Evolutionary conservation across 208 protist genomes (phyloP).

Genomic region (Leishmania guyanensis): DNA sequence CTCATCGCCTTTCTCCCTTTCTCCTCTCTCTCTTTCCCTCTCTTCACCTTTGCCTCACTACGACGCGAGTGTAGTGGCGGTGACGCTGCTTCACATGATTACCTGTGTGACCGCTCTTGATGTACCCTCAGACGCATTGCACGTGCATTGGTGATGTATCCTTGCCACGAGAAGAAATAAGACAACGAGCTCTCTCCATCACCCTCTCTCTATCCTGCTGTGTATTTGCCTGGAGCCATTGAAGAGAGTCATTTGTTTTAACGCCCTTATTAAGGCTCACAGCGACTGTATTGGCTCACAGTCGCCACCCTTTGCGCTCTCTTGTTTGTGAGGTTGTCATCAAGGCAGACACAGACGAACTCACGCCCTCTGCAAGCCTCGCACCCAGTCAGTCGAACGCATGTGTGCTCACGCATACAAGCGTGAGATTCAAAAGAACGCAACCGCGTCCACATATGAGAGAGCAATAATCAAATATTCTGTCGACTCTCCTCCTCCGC

Average conservation of each 20-base stretch:
- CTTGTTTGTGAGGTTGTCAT: not conserved
- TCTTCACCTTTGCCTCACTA: not conserved
- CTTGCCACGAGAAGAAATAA: too few relatives aligned
- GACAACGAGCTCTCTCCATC: too few relatives aligned
- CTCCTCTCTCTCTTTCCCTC: not conserved
- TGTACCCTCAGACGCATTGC: too few relatives aligned
- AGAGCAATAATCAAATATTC: not conserved
- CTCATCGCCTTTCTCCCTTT: not conserved
- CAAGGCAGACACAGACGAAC: not conserved
- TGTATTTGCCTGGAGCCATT: not conserved
- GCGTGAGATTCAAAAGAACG: not conserved
- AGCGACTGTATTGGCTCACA: not conserved
- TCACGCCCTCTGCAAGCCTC: not conserved
- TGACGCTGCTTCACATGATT: too few relatives aligned
- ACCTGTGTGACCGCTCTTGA: too few relatives aligned
- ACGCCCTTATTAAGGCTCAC: not conserved
- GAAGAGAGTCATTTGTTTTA: not conserved
- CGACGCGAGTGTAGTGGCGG: not conserved
- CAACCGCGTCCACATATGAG: not conserved
- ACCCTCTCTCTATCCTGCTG: too few relatives aligned
- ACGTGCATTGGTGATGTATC: too few relatives aligned
- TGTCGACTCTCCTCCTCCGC: not conserved
- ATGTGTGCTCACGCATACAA: not conserved
- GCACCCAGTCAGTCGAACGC: not conserved
- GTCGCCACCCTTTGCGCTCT: not conserved